Conservation (phyloP, 768 basidiomycete species). For the Pulveroboletus ravenelii region DNA sequence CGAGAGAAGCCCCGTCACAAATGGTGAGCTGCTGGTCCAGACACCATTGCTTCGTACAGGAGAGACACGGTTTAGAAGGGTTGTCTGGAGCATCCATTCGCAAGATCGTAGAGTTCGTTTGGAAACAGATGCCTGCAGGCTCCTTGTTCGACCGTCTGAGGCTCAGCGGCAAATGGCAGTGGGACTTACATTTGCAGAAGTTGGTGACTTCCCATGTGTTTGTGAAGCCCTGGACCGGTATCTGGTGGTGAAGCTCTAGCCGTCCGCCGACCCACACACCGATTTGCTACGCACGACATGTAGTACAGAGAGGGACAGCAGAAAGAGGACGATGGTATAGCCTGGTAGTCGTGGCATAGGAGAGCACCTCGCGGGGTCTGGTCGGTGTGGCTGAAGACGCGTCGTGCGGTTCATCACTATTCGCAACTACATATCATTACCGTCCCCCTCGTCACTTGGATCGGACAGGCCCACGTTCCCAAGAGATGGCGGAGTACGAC, state of each 20-base stretch:
- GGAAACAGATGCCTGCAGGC: conserved; percentile 81
- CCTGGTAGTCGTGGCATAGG: conserved; percentile 17
- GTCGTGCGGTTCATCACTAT: background rate
- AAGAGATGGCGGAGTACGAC: conserved; percentile 78
- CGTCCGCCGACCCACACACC: background rate
- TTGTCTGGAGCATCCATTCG: conserved; percentile 76
- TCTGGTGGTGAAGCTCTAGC: conserved; percentile 26
- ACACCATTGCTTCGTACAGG: conserved; percentile 95
- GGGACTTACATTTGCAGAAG: conserved; percentile 77
- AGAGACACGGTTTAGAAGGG: conserved; percentile 84
- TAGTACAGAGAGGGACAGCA: conserved; percentile 15
- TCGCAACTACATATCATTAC: conserved; percentile 5
- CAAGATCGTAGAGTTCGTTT: conserved; percentile 80
- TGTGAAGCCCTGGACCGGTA: conserved; percentile 40
- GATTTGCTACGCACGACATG: conserved; percentile 25
- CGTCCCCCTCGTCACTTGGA: background rate
- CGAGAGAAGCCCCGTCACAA: conserved; percentile 74
- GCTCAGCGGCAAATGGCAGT: background rate
- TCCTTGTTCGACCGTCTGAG: conserved; percentile 3
- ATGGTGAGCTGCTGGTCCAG: conserved; percentile 85
- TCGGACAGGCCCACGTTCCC: conserved; percentile 8
- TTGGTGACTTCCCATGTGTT: conserved; percentile 87
- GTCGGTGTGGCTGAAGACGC: conserved; percentile 15
- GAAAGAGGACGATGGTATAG: conserved; percentile 8
- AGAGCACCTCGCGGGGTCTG: background rate